Evolutionary conservation across 306 rosid genomes (phyloP), one percentile per base, ranked within the genome.

Genomic region (Luffa acutangula): DNA sequence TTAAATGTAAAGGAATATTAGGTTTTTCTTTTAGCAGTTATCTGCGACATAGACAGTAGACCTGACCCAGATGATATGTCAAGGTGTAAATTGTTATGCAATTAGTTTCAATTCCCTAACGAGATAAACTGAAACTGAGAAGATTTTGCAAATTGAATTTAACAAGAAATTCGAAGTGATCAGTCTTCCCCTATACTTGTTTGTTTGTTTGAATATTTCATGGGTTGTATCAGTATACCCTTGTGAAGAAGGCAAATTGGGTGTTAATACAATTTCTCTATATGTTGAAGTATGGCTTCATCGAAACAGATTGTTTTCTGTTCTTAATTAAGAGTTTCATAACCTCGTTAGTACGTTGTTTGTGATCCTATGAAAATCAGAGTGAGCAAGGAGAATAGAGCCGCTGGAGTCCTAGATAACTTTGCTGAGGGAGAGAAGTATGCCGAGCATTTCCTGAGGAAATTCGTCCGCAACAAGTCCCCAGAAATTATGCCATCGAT

Each of bases 371-470:
- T 48, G 65, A 20, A 39, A 31, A 42, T 62, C 85, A 95, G 99
- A 80, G 94, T 95, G 79, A 87, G 0, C 92, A 95, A 95, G 87
- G 92, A 88, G 92, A 25, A 6, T 18, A 89, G 99, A 72, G 83
- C 95, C 21, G 99, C 99, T 1, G 99, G 99, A 81, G 88, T 94
- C 77, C 75, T 92, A 89, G 98, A 92, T 1, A 94, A 94, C 86
- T 86, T 84, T 20, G 83, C 83, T 3, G 98, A 92, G 87, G 98
- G 94, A 80, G 91, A 94, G 84, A 89, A 85, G 85, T 94, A 92
- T 20, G 2, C 89, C 0, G 97, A 94, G 83, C 93, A 94, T 84
- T 79, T 75, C 42, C 18, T 92, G 72, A 87, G 98, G 86, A 94
- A 85, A 81, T 89, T 54, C 73, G 89, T 85, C 9, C 94, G 98